A percentile compares a stretch with the other conserved stretches of the same genome.
Conservation (phyloP, 345 rosid species). For the Fremontodendron californicum region DNA sequence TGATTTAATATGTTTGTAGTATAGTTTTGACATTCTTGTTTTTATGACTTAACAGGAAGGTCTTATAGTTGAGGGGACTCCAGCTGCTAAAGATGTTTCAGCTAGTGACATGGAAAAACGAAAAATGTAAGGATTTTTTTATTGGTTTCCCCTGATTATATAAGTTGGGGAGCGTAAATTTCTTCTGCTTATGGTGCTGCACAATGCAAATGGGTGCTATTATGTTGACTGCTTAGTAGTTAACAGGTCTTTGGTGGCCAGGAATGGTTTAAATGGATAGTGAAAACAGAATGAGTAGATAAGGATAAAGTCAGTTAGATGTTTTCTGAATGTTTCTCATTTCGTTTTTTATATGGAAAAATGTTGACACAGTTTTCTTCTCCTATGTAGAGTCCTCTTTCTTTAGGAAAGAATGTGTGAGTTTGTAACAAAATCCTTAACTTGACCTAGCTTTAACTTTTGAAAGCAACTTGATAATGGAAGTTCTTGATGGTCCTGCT, state of each 20-base stretch:
- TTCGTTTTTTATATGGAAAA: neutral
- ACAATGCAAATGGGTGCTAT: neutral
- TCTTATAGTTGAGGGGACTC: constrained; percentile 74
- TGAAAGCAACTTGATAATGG: neutral
- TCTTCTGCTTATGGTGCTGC: neutral
- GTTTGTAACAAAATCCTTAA: neutral
- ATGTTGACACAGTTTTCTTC: neutral
- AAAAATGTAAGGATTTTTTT: constrained; percentile 36
- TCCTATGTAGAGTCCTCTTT: neutral
- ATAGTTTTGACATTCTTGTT: neutral
- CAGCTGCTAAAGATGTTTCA: constrained; percentile 89
- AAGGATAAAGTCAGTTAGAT: neutral
- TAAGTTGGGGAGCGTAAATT: neutral
- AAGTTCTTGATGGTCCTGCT: neutral
- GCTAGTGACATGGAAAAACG: constrained; percentile 72
- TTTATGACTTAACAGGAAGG: constrained; percentile 62
- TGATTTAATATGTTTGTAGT: neutral
- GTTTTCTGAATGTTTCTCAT: neutral
- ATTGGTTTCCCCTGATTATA: neutral
- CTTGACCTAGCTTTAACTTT: neutral
- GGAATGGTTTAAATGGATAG: neutral
- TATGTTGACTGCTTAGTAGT: neutral
- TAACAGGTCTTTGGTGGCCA: neutral
- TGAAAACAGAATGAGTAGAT: neutral
- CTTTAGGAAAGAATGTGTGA: neutral